Evolutionary conservation across 192 early-diverging fungal species (phyloP).

Genomic region (Coemansia sp.): DNA sequence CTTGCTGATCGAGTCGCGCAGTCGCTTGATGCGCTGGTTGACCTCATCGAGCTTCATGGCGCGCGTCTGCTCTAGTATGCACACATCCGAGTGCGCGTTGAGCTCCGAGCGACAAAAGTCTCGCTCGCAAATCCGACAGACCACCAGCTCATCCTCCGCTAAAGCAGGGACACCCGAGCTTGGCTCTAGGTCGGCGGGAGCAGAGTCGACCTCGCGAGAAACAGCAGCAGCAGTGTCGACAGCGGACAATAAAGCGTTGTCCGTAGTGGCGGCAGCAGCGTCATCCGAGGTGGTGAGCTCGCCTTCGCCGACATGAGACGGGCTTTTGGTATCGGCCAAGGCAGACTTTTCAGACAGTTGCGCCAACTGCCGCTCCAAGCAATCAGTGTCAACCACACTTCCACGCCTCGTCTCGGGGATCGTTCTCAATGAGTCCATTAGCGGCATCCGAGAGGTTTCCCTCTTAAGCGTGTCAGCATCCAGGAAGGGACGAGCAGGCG

Average conservation of each 20-base stretch:
- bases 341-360: neutral
- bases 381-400: neutral
- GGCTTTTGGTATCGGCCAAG: neutral
- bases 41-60: conserved; percentile 64
- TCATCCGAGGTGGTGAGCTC: neutral
- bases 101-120: conserved; percentile 62
- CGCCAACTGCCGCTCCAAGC: conserved; percentile 2
- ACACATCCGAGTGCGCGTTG: conserved; percentile 77
- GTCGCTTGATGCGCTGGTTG: conserved; percentile 57
- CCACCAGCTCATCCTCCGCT: conserved; percentile 47
- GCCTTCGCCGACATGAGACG: neutral
- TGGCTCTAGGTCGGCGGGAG: neutral
- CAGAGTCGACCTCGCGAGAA: neutral
- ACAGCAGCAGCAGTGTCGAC: neutral
- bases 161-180: neutral
- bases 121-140: conserved; percentile 89
- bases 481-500: conserved; percentile 12
- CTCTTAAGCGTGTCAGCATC: conserved; percentile 6
- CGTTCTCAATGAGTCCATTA: neutral
- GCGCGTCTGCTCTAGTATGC: conserved; percentile 70
- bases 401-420: conserved; percentile 24
- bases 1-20: conserved; percentile 56
- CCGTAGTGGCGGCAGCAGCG: neutral
- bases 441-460: neutral
- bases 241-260: neutral